These are phyloP conservation scores for Nidula microcarpa DNA, from an alignment of 768 basidiomycete genomes.

Conservation along the genomic window DNA sequence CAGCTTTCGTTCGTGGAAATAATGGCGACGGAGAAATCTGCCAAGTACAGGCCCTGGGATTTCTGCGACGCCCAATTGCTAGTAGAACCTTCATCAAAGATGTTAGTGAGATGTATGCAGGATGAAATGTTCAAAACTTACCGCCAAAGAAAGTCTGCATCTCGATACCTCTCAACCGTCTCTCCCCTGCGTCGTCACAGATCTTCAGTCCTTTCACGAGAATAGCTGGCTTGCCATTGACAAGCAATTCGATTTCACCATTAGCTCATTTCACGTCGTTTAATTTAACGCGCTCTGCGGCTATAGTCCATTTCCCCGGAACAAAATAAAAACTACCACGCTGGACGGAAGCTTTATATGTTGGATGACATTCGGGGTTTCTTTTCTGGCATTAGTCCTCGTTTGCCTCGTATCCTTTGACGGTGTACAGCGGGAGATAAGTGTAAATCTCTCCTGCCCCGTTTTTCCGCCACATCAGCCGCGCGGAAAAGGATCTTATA, in stretches of 20 bases:
- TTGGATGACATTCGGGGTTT: conserved; percentile 44
- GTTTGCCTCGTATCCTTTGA: conserved; percentile 39
- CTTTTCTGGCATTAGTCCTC: conserved; percentile 38
- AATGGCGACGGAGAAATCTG: conserved; percentile 60
- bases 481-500: conserved; percentile 48
- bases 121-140: conserved; percentile 13
- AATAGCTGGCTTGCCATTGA: conserved; percentile 55
- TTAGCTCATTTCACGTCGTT: conserved; percentile 63
- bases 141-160: conserved; percentile 72
- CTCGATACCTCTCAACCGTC: conserved; percentile 56
- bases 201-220: conserved; percentile 42
- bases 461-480: conserved; percentile 60
- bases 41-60: conserved; percentile 54
- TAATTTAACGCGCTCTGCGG: conserved; percentile 63
- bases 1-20: no score
- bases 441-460: conserved; percentile 62
- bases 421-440: conserved; percentile 55
- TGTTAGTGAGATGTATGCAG: neutral
- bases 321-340: conserved; percentile 58
- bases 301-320: conserved; percentile 56
- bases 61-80: conserved; percentile 52
- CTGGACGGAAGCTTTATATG: conserved; percentile 56
- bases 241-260: conserved; percentile 62
- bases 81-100: conserved; percentile 33
- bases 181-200: conserved; percentile 35